Evolutionary conservation across 164 flowering plant genomes (phyloP).

Genomic region (Santalum album): DNA sequence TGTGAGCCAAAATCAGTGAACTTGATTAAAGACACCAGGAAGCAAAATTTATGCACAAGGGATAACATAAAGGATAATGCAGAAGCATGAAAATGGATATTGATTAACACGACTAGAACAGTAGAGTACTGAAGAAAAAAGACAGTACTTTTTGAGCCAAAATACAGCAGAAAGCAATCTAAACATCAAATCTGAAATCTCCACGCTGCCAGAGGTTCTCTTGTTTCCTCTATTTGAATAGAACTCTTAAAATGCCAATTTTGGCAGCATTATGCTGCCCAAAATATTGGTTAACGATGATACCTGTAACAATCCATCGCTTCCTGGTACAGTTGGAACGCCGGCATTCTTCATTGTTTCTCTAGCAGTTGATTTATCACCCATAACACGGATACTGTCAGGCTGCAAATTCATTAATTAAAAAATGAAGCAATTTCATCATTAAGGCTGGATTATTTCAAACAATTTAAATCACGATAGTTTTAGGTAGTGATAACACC

Average conservation of each 20-base stretch:
- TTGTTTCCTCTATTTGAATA: not conserved
- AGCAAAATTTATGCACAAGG: not conserved
- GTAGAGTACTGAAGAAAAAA: no score
- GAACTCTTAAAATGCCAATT: not conserved
- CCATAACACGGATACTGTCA: conserved; percentile 95
- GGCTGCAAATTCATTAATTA: conserved; percentile 43
- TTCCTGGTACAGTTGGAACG: conserved; percentile 99
- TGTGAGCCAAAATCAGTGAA: not conserved
- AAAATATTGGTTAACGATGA: not conserved
- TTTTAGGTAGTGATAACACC: no score
- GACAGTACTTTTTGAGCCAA: no score
- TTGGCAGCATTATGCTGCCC: not conserved
- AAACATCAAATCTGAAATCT: not conserved
- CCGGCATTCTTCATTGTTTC: conserved; percentile 98
- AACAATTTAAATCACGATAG: no score
- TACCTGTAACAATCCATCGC: conserved; percentile 92
- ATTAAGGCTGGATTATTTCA: no score
- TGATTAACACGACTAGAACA: no score
- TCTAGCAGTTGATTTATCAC: conserved; percentile 96
- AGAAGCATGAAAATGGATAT: no score
- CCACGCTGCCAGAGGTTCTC: not conserved
- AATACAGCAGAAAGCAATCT: no score
- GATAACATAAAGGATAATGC: no score
- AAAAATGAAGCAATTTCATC: not conserved
- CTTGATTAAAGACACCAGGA: not conserved